These are phyloP conservation scores for Psidium guajava DNA, from an alignment of 345 rosid species.

Conservation along the genomic window DNA sequence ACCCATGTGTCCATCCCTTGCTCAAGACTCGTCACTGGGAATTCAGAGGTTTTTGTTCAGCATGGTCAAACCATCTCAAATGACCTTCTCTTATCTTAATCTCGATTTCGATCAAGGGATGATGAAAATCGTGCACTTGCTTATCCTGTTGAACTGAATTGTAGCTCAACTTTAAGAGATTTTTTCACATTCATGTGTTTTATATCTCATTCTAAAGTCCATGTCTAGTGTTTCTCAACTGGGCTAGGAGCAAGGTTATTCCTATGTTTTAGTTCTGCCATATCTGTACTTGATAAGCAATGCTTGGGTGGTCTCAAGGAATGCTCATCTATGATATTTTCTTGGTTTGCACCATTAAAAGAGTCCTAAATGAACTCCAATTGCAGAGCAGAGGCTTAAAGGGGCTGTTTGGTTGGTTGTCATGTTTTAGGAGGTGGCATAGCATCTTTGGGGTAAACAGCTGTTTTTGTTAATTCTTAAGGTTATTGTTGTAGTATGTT, in stretches of 20 bases:
- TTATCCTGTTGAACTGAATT: not conserved
- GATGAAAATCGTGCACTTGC: not conserved
- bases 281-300: not conserved
- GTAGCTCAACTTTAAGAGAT: not conserved
- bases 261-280: not conserved
- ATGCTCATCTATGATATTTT: not conserved
- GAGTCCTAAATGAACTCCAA: not conserved
- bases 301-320: conserved; percentile 21
- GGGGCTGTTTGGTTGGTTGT: not conserved
- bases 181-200: not conserved
- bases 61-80: not conserved
- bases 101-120: not conserved
- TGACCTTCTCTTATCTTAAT: not conserved
- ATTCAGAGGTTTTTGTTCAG: not conserved
- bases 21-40: not conserved
- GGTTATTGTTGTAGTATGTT: not conserved
- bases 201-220: not conserved
- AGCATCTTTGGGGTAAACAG: not conserved
- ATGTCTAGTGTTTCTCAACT: not conserved
- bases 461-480: not conserved
- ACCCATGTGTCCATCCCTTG: conserved; percentile 44
- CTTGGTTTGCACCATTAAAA: not conserved
- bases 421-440: not conserved
- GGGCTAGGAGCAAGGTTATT: not conserved
- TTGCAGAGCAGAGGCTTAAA: not conserved